A percentile compares a stretch with the other conserved stretches of the same genome.
These are phyloP conservation scores for Claviceps capensis DNA, from an alignment of 2,329 filamentous ascomycete species.

Conservation along the genomic window DNA sequence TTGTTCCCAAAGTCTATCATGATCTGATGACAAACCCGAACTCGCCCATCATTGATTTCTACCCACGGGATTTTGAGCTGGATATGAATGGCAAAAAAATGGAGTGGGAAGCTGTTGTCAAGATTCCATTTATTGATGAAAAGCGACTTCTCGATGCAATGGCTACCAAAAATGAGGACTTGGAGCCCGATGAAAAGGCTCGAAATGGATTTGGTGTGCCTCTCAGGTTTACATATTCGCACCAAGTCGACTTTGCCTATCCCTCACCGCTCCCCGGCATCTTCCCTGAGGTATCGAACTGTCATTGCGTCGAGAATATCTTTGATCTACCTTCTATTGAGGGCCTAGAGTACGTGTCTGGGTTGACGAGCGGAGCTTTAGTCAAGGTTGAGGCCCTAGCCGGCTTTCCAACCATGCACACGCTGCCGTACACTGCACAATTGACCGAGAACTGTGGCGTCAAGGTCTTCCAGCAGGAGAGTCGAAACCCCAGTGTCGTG, in stretches of 20 bases:
- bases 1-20: constrained; percentile 79
- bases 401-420: constrained; percentile 84
- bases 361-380: constrained; percentile 71
- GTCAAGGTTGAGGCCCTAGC: constrained; percentile 73
- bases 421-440: constrained; percentile 66
- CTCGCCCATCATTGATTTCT: constrained; percentile 95
- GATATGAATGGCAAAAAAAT: constrained; percentile 99
- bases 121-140: constrained; percentile 97
- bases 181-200: constrained; percentile 65
- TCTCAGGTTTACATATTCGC: constrained; percentile 81
- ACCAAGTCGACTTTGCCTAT: constrained; percentile 66
- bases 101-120: constrained; percentile 98
- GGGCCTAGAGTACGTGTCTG: constrained; percentile 72
- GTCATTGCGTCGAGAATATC: constrained; percentile 88
- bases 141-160: constrained; percentile 73
- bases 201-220: constrained; percentile 87
- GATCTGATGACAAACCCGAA: constrained; percentile 81
- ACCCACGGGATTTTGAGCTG: constrained; percentile 88
- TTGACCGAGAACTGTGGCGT: constrained; percentile 66
- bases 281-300: constrained; percentile 78
- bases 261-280: constrained; percentile 77
- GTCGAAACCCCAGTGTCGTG: constrained; percentile 91
- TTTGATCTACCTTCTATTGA: constrained; percentile 91
- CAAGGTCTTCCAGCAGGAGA: constrained; percentile 90
- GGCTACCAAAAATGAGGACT: constrained; percentile 63